These are phyloP conservation scores for Clarireedia paspali DNA, from an alignment of 2,329 filamentous ascomycete genomes.

Conservation along the genomic window DNA sequence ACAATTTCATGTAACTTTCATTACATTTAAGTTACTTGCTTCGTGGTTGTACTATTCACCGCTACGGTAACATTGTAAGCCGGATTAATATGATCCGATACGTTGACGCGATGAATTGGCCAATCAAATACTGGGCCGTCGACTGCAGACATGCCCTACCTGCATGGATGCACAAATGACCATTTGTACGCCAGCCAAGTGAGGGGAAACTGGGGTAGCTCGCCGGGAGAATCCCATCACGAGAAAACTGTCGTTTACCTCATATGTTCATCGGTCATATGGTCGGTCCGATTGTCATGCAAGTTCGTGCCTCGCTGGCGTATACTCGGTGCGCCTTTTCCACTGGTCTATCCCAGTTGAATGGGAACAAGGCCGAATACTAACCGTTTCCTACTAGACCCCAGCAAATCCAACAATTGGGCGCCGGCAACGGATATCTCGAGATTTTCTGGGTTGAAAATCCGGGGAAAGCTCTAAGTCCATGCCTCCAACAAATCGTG, in stretches of 20 bases:
- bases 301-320: background rate
- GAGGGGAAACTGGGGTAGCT: constrained; percentile 3
- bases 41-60: no score
- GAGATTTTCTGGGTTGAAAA: background rate
- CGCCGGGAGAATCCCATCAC: background rate
- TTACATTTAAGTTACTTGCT: no score
- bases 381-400: background rate
- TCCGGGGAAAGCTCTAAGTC: background rate
- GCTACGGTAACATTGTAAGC: no score
- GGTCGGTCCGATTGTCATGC: constrained; percentile 6
- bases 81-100: no score
- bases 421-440: background rate
- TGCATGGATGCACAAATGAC: constrained; percentile 3
- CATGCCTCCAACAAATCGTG: background rate
- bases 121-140: no score
- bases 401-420: background rate
- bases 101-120: no score
- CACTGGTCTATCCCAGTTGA: background rate
- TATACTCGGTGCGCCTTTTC: background rate
- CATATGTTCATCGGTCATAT: background rate
- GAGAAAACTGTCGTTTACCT: background rate
- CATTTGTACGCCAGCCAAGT: constrained; percentile 2
- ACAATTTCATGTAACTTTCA: no score
- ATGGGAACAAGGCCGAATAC: background rate
- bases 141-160: background rate